Evolutionary conservation across 2,329 filamentous ascomycete species (phyloP), one percentile per base, ranked within the genome.

Genomic region (Fusarium napiforme): DNA sequence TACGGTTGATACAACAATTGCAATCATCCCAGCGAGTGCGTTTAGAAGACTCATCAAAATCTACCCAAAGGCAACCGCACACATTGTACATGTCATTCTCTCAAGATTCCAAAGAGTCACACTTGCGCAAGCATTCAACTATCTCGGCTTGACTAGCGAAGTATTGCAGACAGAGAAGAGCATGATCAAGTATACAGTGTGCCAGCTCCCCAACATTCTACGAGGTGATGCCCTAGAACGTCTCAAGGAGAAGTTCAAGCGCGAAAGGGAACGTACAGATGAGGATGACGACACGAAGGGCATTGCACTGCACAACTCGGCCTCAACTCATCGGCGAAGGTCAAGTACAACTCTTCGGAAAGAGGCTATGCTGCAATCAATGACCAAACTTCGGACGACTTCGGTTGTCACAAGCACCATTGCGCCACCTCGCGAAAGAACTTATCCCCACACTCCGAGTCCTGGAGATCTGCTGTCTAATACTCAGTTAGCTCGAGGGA

Each of bases 81-180:
- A 99, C 79, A 98, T 99, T 72, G 95, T 99, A 10, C 96, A 99
- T 79, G 96, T 99, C 50, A 99, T 99, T 69, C 84, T 99, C 37
- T 98, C 97, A 6, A 90, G 97, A 55, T 92, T 99, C 58, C 96
- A 99, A 80, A 88, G 97, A 75, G 97, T 99, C 6, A 99, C 96
- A 0, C 90, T 99, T 60, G 93, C 95, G 0, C 98, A 97, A 16
- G 96, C 95, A 0, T 96, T 98, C 85, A 93, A 93, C 60, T 99
- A 99, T 78, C 89, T 99, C 21, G 96, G 97, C 3, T 83, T 99
- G 46, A 97, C 94, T 1, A 93, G 92, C 43, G 96, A 99, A 78
- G 96, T 99, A 2, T 83, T 99, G 18, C 93, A 95, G 55, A 98
- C 95, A 2, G 96, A 99, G 80, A 94, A 93, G 80, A 92, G 94